Evolutionary conservation across 2,329 filamentous ascomycete genomes (phyloP), one percentile per base, ranked within the genome.

Genomic region (Paecilomyces dactylethromorphus): DNA sequence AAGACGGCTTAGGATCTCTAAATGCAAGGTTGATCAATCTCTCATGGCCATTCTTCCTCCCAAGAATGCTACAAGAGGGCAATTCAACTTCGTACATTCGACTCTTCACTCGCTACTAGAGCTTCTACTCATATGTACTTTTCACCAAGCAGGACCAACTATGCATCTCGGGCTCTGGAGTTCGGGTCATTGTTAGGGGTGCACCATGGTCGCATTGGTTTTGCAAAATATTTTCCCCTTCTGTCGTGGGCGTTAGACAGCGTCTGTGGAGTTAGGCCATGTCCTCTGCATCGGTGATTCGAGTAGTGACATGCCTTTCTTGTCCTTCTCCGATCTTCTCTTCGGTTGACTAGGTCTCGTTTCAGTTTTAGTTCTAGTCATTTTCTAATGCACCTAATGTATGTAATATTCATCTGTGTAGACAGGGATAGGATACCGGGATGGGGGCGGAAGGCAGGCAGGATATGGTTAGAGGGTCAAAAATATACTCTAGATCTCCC

Each of bases 1-100:
- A 66, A 66, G 66, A 64, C 62, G 60, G 65, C 68, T 57, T 71
- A 71, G 66, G 18, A 21, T 18, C 5, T 31, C 15, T 6, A 18
- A 2, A 26, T 24, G 13, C 50, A 8, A n/a, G 13, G 50, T 10
- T 3, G 11, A 29, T 21, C 26, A 21, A 11, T 13, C 12, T 18
- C 10, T 18, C 21, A 8, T 8, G 18, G 39, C 39, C 39, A 45
- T 18, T 39, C 6, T 8, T 18, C n/a, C 39, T 45, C 7, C 13
- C 3, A 45, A 18, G 39, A 6, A 18, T n/a, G n/a, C 15, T 45
- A 10, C 39, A 4, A 45, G 8, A 45, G 8, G 26, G 26, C n/a
- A 15, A 18, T 45, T 18, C 15, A 8, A 7, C 39, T 45, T 45
- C 39, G 18, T 39, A 39, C 8, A 8, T 45, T 45, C 39, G n/a